A percentile compares a stretch with the other conserved stretches of the same genome.
Conservation (phyloP, 345 rosid genomes). For the Dovyalis caffra region DNA sequence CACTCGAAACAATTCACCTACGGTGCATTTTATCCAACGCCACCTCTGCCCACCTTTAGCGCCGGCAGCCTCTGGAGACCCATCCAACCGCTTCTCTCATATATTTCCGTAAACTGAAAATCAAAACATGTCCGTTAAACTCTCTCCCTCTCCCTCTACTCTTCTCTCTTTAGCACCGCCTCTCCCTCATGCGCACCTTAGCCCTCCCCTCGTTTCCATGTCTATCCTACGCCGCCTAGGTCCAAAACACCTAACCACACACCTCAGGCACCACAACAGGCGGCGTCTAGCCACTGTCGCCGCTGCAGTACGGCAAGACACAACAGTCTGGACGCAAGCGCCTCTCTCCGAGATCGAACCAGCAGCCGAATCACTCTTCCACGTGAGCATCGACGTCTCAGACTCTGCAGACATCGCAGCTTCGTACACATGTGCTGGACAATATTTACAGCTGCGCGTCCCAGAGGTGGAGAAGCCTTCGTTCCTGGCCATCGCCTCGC, state of each 20-base stretch:
- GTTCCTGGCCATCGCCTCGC: constrained; percentile 84
- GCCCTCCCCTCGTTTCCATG: constrained; percentile 55
- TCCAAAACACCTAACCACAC: constrained; percentile 27
- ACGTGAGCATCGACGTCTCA: constrained; percentile 72
- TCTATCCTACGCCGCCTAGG: constrained; percentile 60
- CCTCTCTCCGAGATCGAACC: constrained; percentile 56
- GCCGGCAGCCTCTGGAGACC: constrained; percentile 34
- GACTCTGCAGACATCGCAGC: constrained; percentile 66
- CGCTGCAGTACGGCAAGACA: constrained; percentile 71
- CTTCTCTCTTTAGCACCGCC: not conserved
- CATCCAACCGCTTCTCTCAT: not conserved
- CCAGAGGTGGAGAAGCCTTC: constrained; percentile 64
- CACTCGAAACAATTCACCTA: not conserved
- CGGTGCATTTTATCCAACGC: constrained; percentile 17
- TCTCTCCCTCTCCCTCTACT: constrained; percentile 5
- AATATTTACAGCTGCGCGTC: constrained; percentile 85
- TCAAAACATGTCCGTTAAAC: constrained; percentile 37
- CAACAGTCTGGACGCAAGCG: constrained; percentile 67
- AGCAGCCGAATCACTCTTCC: constrained; percentile 85
- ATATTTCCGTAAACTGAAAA: not conserved
- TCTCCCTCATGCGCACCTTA: constrained; percentile 46
- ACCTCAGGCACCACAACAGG: constrained; percentile 20
- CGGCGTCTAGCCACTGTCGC: constrained; percentile 48
- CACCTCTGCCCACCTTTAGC: constrained; percentile 37
- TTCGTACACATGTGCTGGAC: constrained; percentile 70